Evolutionary conservation across 2,329 filamentous ascomycete species (phyloP).

Genomic region (Xylariaceae sp.): DNA sequence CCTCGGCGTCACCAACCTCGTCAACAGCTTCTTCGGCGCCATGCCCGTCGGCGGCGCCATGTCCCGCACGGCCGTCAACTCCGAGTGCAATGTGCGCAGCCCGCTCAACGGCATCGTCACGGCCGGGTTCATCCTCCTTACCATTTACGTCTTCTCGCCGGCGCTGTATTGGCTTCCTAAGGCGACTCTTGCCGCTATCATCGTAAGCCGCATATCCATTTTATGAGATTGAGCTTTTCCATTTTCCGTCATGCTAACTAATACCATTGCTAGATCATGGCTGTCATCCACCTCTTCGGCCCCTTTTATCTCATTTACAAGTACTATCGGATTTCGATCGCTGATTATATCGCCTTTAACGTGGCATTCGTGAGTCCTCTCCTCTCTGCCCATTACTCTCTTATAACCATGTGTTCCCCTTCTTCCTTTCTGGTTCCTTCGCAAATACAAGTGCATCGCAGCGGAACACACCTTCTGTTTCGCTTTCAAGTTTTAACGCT

Average conservation of each 20-base stretch:
- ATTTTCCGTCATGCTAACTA: too few species aligned
- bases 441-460: too few species aligned
- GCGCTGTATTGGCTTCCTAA: conserved; percentile 65
- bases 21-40: conserved; percentile 59
- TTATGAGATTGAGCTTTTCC: too few species aligned
- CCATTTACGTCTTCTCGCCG: conserved; percentile 55
- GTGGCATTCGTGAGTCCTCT: conserved; percentile 47
- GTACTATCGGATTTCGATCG: conserved; percentile 60
- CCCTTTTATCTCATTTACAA: conserved; percentile 54
- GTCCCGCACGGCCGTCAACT: conserved; percentile 63
- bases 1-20: conserved; percentile 55
- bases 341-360: conserved; percentile 59
- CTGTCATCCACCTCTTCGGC: conserved; percentile 57
- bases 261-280: conserved; percentile 46
- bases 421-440: too few species aligned
- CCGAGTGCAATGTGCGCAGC: conserved; percentile 55
- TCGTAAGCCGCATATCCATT: conserved; percentile 39
- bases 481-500: too few species aligned
- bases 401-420: too few species aligned
- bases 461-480: too few species aligned
- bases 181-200: conserved; percentile 58
- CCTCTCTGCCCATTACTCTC: too few species aligned
- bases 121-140: conserved; percentile 55
- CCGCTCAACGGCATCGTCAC: conserved; percentile 57
- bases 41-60: conserved; percentile 62